A percentile compares a stretch with the other conserved stretches of the same genome.
These are phyloP conservation scores for Xerocomus minutiporus DNA, from an alignment of 1,284 basidiomycete species.

Conservation along the genomic window DNA sequence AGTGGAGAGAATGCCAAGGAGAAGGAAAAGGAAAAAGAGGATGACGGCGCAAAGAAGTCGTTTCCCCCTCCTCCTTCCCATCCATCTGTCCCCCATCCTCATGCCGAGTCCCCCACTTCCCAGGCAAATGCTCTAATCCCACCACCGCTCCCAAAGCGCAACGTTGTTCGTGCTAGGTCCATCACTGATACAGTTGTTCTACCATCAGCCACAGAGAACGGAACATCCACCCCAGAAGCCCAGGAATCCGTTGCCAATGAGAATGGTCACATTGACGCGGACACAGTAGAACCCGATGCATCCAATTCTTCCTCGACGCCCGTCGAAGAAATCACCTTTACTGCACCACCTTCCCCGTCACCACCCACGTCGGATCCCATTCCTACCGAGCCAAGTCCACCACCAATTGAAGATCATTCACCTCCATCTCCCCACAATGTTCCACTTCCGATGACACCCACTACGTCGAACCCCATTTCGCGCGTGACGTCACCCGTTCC, in stretches of 20 bases:
- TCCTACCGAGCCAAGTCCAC: conserved; percentile 2
- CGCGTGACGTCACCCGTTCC: conserved; percentile 17
- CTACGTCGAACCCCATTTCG: conserved; percentile 8
- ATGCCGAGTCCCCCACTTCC: conserved; percentile 16
- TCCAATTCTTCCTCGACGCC: conserved; percentile 6
- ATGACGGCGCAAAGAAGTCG: conserved; percentile 19
- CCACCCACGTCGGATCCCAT: not conserved
- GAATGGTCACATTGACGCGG: conserved; percentile 6
- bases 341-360: conserved; percentile 3
- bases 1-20: conserved; percentile 24
- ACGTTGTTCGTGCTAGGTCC: not conserved
- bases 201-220: not conserved
- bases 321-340: conserved; percentile 16
- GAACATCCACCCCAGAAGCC: not conserved
- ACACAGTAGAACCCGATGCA: conserved; percentile 4
- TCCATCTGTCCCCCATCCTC: conserved; percentile 30
- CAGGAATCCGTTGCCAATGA: not conserved
- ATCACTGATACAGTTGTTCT: conserved; percentile 1
- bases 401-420: conserved; percentile 6
- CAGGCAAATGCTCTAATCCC: conserved; percentile 13
- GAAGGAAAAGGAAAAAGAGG: conserved; percentile 33
- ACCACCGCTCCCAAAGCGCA: conserved; percentile 29
- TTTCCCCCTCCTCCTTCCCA: conserved; percentile 40
- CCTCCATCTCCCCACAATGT: conserved; percentile 15
- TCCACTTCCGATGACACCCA: conserved; percentile 26